Percentiles rank a stretch among this genome's conserved stretches.
These are phyloP conservation scores for Coemansia sp. DNA, from an alignment of 192 early-diverging fungal species.

Conservation along the genomic window DNA sequence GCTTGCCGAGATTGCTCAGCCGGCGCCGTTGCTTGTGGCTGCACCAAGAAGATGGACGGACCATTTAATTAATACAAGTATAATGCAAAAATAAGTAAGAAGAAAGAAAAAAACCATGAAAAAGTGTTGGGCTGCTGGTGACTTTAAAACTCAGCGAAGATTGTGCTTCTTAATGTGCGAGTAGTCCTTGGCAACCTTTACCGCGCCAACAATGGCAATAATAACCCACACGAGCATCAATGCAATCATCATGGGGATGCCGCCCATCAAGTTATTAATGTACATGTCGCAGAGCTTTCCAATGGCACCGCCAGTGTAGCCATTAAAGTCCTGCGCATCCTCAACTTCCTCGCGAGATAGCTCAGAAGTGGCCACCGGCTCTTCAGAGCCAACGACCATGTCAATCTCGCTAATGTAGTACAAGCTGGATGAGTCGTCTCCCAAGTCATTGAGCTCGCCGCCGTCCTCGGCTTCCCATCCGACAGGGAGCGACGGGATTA, in stretches of 20 bases:
- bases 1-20: no score
- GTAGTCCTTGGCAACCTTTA: conserved; percentile 22
- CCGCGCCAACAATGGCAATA: conserved; percentile 30
- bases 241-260: conserved; percentile 35
- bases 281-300: conserved; percentile 42
- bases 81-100: conserved; percentile 1
- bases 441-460: background rate
- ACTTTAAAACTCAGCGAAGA: conserved; percentile 1
- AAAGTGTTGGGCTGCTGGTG: no score
- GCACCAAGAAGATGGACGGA: no score
- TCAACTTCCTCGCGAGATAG: conserved; percentile 24
- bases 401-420: conserved; percentile 7
- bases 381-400: background rate
- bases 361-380: conserved; percentile 17
- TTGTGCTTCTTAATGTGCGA: conserved; percentile 15
- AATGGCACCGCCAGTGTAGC: conserved; percentile 49
- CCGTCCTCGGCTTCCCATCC: background rate
- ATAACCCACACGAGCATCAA: conserved; percentile 42
- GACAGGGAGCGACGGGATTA: background rate
- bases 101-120: background rate
- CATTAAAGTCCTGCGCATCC: conserved; percentile 36
- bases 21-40: no score
- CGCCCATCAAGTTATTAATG: conserved; percentile 15
- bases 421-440: background rate
- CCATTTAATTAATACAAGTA: background rate